A percentile compares a stretch with the other conserved stretches of the same genome.
phyloP scores from a whole-genome alignment of 805 yeast species.

The Ogataea henricii region DNA sequence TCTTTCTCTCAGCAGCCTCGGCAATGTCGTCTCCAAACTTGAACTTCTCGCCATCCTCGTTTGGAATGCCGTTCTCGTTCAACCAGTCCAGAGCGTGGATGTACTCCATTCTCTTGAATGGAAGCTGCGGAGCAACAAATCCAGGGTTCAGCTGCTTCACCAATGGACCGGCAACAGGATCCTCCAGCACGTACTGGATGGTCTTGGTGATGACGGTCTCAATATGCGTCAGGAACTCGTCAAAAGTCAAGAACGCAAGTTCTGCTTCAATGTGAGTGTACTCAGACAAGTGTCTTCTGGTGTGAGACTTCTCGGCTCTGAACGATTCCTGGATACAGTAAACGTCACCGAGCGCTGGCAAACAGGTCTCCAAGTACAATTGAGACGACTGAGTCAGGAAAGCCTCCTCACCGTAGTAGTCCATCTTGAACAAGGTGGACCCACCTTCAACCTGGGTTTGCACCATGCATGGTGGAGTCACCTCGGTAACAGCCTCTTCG shows the following conservation, averaged over 20 bases:
- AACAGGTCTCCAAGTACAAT: slow-evolving; percentile 92
- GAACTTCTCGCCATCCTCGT: slow-evolving; percentile 93
- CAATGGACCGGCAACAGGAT: slow-evolving; percentile 90
- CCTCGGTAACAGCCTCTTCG: slow-evolving; percentile 80
- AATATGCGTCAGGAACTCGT: slow-evolving; percentile 81
- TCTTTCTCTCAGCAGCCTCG: slow-evolving; percentile 98
- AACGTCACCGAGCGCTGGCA: slow-evolving; percentile 96
- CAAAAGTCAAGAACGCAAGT: slow-evolving; percentile 83
- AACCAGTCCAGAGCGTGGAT: slow-evolving; percentile 93
- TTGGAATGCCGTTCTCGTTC: slow-evolving; percentile 89
- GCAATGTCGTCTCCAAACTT: slow-evolving; percentile 98
- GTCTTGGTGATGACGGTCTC: slow-evolving; percentile 74
- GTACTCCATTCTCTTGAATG: slow-evolving; percentile 91
- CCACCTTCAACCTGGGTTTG: slow-evolving; percentile 99
- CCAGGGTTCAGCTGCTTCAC: slow-evolving; percentile 90
- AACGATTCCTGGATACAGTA: slow-evolving; percentile 97
- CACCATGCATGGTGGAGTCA: slow-evolving; percentile 99
- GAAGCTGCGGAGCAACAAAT: slow-evolving; percentile 77
- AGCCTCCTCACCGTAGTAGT: slow-evolving; percentile 97
- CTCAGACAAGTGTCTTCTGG: slow-evolving; percentile 96
- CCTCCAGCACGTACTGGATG: slow-evolving; percentile 77
- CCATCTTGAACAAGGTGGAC: slow-evolving; percentile 87
- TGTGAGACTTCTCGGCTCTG: slow-evolving; percentile 98
- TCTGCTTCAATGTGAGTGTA: slow-evolving; percentile 97
- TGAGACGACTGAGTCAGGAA: slow-evolving; percentile 96